These are phyloP conservation scores for Amoeboaphelidium protococcarum DNA, from an alignment of 371 early-diverging fungal genomes.

Conservation along the genomic window DNA sequence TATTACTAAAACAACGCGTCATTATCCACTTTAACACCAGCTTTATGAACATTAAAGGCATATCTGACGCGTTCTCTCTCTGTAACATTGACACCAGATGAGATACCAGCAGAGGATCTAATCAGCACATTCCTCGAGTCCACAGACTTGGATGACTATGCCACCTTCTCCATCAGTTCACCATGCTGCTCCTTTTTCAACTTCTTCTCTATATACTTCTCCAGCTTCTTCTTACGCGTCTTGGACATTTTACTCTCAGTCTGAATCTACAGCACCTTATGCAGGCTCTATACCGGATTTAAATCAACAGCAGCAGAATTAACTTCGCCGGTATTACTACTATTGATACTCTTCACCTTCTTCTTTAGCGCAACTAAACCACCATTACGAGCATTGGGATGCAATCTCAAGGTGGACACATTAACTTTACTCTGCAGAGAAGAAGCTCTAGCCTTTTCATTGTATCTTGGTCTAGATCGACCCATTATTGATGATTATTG, in stretches of 20 bases:
- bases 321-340: too few species aligned
- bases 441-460: too few species aligned
- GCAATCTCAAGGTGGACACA: too few species aligned
- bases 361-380: too few species aligned
- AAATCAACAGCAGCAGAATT: too few species aligned
- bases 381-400: too few species aligned
- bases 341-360: too few species aligned
- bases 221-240: constrained; percentile 40
- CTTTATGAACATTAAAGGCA: not conserved
- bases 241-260: constrained; percentile 8
- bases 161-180: constrained; percentile 46
- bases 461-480: too few species aligned
- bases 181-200: constrained; percentile 74
- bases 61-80: not conserved
- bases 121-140: not conserved
- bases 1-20: not conserved
- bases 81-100: not conserved
- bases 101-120: not conserved
- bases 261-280: constrained; percentile 10
- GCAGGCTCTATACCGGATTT: too few species aligned
- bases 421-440: too few species aligned
- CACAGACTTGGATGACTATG: constrained; percentile 5
- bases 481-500: too few species aligned
- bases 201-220: constrained; percentile 71
- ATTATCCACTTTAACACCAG: not conserved